phyloP scores from a whole-genome alignment of 768 basidiomycete genomes.

The Tulasnella sp. region DNA sequence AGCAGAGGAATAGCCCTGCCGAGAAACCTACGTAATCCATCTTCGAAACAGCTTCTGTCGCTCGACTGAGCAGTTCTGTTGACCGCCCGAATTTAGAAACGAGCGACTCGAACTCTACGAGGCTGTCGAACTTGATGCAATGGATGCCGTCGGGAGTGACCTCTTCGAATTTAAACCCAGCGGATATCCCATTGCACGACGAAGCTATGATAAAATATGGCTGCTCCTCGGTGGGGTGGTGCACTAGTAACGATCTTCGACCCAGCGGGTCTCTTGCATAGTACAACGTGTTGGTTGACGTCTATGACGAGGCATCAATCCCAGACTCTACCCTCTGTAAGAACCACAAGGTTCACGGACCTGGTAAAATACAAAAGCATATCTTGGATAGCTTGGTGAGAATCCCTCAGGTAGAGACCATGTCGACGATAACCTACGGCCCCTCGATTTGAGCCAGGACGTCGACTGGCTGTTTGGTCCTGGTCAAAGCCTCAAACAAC shows the following conservation, averaged over 20 bases:
- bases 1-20: neutral
- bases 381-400: constrained; percentile 16
- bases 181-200: constrained; percentile 18
- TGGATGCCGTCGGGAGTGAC: constrained; percentile 11
- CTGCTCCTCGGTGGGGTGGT: constrained; percentile 30
- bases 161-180: neutral
- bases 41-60: neutral
- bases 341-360: constrained; percentile 8
- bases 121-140: neutral
- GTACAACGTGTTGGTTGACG: constrained; percentile 27
- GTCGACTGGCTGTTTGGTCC: neutral
- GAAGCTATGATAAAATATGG: constrained; percentile 12
- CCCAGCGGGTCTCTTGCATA: constrained; percentile 37
- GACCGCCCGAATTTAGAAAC: neutral
- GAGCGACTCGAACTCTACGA: too few relatives aligned
- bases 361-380: constrained; percentile 35
- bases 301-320: neutral
- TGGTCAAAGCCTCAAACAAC: constrained; percentile 29
- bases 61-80: neutral
- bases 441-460: constrained; percentile 34
- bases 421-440: constrained; percentile 26
- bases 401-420: neutral
- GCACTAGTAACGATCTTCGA: constrained; percentile 35
- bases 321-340: neutral
- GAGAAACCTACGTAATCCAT: neutral